A percentile compares a stretch with the other conserved stretches of the same genome.
Conservation (phyloP, 1,284 basidiomycete species). For the Coniophora puteana region DNA sequence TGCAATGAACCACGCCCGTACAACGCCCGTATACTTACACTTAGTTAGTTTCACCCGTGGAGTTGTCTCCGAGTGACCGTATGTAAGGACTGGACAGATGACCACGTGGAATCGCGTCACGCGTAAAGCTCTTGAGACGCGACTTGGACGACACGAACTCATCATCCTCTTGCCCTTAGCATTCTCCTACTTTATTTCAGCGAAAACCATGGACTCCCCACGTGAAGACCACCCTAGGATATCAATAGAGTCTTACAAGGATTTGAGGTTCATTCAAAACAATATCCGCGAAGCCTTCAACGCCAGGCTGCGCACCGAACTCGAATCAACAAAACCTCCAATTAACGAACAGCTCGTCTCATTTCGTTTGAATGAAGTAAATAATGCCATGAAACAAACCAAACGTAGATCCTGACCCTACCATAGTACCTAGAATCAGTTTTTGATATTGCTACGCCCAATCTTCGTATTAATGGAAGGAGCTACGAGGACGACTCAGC, state of each 20-base stretch:
- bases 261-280: slow-evolving; percentile 56
- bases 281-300: slow-evolving; percentile 46
- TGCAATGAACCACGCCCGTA: too few species aligned
- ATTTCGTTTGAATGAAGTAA: too few species aligned
- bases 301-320: slow-evolving; percentile 38
- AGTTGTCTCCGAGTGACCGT: too few species aligned
- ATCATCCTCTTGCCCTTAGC: background rate
- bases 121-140: too few species aligned
- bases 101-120: too few species aligned
- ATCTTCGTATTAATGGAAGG: slow-evolving; percentile 77
- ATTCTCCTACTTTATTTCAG: background rate
- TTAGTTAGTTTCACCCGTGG: too few species aligned
- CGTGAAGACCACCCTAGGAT: slow-evolving; percentile 63
- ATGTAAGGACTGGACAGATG: too few species aligned
- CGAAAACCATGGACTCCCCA: slow-evolving; percentile 23
- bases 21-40: too few species aligned
- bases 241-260: slow-evolving; percentile 56
- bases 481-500: slow-evolving; percentile 47
- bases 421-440: slow-evolving; percentile 59
- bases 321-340: too few species aligned
- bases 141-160: too few species aligned
- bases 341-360: slow-evolving; percentile 17
- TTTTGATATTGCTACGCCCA: slow-evolving; percentile 63
- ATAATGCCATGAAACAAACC: too few species aligned
- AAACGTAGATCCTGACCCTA: too few species aligned